Conservation (phyloP, 306 rosid species). For the Pueraria montana region DNA sequence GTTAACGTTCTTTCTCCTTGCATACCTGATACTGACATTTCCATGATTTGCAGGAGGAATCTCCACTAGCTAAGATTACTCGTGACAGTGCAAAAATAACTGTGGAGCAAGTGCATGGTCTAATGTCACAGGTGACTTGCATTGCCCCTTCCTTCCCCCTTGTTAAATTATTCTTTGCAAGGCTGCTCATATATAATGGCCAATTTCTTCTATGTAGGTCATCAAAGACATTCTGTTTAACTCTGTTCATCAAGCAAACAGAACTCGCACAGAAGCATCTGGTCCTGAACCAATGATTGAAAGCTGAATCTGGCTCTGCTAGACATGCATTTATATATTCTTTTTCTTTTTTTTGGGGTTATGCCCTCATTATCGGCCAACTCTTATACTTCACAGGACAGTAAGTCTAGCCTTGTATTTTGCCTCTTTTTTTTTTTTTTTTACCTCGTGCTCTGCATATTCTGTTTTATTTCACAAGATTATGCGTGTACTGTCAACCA, state of each 20-base stretch:
- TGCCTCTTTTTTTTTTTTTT: background rate
- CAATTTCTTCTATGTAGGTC: slow-evolving; percentile 63
- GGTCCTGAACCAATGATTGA: slow-evolving; percentile 95
- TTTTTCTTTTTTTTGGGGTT: background rate
- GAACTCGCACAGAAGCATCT: slow-evolving; percentile 68
- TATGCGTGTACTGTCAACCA: background rate
- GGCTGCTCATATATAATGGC: slow-evolving; percentile 26
- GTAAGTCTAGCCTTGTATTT: slow-evolving; percentile 39
- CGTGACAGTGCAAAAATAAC: slow-evolving; percentile 97
- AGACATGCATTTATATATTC: slow-evolving; percentile 32
- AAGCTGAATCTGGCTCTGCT: slow-evolving; percentile 61
- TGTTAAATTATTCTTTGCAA: background rate
- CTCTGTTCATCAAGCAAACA: slow-evolving; percentile 76
- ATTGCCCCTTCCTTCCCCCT: background rate
- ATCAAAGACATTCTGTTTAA: slow-evolving; percentile 93
- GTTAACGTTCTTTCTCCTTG: slow-evolving; percentile 4
- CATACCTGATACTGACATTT: slow-evolving; percentile 33
- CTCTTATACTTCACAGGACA: slow-evolving; percentile 14
- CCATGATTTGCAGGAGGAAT: slow-evolving; percentile 81
- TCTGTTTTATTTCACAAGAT: slow-evolving; percentile 39
- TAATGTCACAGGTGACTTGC: slow-evolving; percentile 92
- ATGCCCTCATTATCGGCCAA: slow-evolving; percentile 22
- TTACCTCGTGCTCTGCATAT: slow-evolving; percentile 28
- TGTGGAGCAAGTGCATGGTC: slow-evolving; percentile 96
- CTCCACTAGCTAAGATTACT: slow-evolving; percentile 89